phyloP scores from a whole-genome alignment of 495 filamentous ascomycete species.

The Xylaria sp. region DNA sequence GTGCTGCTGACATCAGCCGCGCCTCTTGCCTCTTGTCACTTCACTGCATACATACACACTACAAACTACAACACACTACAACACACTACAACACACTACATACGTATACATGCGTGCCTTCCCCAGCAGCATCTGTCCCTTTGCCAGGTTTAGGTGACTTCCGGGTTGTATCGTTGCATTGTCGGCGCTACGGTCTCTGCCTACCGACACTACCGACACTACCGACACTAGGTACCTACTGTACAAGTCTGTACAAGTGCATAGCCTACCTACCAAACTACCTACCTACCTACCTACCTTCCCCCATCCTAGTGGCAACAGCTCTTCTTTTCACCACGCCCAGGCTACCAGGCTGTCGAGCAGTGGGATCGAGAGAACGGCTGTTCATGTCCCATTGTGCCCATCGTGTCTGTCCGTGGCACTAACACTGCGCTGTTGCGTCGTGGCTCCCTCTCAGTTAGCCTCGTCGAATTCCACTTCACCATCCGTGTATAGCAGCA shows the following conservation, averaged over 20 bases:
- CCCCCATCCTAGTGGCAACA: neutral
- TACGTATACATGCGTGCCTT: neutral
- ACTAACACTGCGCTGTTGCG: neutral
- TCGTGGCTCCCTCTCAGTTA: neutral
- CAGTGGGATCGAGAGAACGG: neutral
- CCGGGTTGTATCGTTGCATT: constrained; percentile 5
- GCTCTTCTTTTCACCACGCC: neutral
- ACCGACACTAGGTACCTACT: too few relatives aligned
- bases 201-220: constrained; percentile 15
- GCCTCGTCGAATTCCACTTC: constrained; percentile 4
- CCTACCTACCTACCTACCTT: too few relatives aligned
- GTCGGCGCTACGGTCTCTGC: neutral
- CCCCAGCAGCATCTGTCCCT: neutral
- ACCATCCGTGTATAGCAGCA: neutral
- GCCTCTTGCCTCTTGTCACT: neutral
- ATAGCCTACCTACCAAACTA: neutral
- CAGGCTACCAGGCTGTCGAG: neutral
- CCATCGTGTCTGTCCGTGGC: neutral
- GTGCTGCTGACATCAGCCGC: constrained; percentile 21
- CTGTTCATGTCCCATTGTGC: too few relatives aligned
- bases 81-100: too few relatives aligned
- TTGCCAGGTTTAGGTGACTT: constrained; percentile 11
- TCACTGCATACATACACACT: constrained; percentile 8
- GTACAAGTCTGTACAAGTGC: neutral
- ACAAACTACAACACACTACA: too few relatives aligned